Evolutionary conservation across 352 stramenopile genomes (phyloP), one percentile per base, ranked within the genome.

Genomic region (Phytopythium aichiense): DNA sequence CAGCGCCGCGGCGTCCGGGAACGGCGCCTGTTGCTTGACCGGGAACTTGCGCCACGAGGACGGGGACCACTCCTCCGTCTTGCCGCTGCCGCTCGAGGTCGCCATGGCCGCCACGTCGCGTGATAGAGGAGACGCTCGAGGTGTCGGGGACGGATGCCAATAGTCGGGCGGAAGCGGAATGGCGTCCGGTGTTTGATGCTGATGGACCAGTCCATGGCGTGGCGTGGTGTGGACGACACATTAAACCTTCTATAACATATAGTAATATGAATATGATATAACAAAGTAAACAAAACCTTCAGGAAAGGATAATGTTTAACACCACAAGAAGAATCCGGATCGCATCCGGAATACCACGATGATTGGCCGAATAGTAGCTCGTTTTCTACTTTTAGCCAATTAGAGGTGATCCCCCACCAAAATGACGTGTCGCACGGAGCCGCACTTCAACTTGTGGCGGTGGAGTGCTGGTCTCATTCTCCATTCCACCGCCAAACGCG

Each of bases 21-120:
- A 96, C 58, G 67, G 63, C 42, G 88, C 87, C 68, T 95, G 87
- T 60, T 96, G 87, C 70, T 96, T 92, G 63, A 74, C 80, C 18
- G 88, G 87, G 56, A 92, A 81, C 31, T 76, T 54, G 31, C 87
- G 70, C 88, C 88, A 96, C 25, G 87, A 95, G 16, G 74, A 74
- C 8, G 82, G 84, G 23, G 75, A 78, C 83, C 86, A 94, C 30
- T 72, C 61, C 18, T 22, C 20, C 23, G 35, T 8, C 49, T 28
- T 23, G 25, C 37, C 16, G 31, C 51, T 43, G 51, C 31, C 51
- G 51, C 30, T 43, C 7, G 51, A 20, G 20, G 16, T 56, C 51
- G 51, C 51, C 51, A 56, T 56, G 16, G 28, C 23, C 28, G 48
- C 13, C 45, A 45, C n/a, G 28, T 54, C 48, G 23, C 5, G 2